Evolutionary conservation across 495 filamentous ascomycete species (phyloP).

Genomic region (Halenospora varia): DNA sequence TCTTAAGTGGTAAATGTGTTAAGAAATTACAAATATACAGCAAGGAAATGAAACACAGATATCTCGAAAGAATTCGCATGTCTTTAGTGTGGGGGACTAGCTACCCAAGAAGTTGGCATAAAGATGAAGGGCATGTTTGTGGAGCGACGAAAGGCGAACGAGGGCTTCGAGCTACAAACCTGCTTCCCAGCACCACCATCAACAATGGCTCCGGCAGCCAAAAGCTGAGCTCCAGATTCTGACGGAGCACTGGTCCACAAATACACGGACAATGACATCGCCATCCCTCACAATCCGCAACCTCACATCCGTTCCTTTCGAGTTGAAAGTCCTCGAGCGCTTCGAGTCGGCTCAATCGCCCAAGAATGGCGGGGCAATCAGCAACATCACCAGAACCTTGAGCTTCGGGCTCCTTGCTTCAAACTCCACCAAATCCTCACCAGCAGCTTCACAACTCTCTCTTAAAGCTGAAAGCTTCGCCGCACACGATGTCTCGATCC

Average conservation of each 20-base stretch:
- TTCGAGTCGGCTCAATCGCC: constrained; percentile 48
- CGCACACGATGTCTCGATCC: constrained; percentile 48
- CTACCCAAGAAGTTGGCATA: no score
- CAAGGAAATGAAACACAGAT: no score
- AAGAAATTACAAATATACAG: no score
- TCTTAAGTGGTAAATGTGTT: no score
- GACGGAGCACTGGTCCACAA: background rate
- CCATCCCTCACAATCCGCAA: constrained; percentile 76
- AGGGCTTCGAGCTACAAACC: background rate
- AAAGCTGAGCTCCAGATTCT: background rate
- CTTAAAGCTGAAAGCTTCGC: constrained; percentile 51
- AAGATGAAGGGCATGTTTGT: no score
- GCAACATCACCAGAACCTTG: constrained; percentile 41
- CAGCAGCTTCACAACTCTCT: constrained; percentile 38
- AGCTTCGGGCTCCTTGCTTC: constrained; percentile 37
- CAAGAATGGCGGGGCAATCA: constrained; percentile 15
- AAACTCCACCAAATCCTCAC: constrained; percentile 30
- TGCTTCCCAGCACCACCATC: background rate
- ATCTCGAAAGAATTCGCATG: no score
- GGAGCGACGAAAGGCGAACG: no score
- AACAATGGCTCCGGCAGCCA: background rate
- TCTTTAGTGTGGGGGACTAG: no score
- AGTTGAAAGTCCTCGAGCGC: constrained; percentile 70
- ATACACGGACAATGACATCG: constrained; percentile 5
- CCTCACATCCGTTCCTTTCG: constrained; percentile 68